A percentile compares a stretch with the other conserved stretches of the same genome.
phyloP scores from a whole-genome alignment of 495 filamentous ascomycete species.

The Oleoguttula mirabilis region DNA sequence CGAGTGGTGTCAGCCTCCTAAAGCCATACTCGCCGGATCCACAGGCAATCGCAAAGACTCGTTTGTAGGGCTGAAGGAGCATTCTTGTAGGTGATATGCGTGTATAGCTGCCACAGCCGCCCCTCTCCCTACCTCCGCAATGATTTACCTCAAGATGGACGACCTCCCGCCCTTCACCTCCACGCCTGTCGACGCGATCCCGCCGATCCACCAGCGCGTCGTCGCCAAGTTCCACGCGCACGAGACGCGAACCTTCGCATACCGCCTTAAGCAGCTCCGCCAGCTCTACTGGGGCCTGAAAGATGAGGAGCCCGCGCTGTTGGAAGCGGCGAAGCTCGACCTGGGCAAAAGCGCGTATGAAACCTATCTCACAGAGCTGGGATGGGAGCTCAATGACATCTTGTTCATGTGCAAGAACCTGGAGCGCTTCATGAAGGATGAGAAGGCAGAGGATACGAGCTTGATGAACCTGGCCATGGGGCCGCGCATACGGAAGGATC shows the following conservation, averaged over 20 bases:
- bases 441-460: slow-evolving; percentile 57
- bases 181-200: slow-evolving; percentile 56
- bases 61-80: no score
- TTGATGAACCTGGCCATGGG: slow-evolving; percentile 51
- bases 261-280: slow-evolving; percentile 70
- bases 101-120: no score
- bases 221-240: slow-evolving; percentile 59
- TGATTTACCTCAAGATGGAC: slow-evolving; percentile 16
- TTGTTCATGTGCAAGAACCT: slow-evolving; percentile 63
- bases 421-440: slow-evolving; percentile 70
- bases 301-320: slow-evolving; percentile 58
- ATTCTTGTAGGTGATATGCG: no score
- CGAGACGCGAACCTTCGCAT: slow-evolving; percentile 70
- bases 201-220: slow-evolving; percentile 42
- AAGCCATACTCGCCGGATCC: no score
- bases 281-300: slow-evolving; percentile 87
- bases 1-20: no score
- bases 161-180: slow-evolving; percentile 42
- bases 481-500: slow-evolving; percentile 78
- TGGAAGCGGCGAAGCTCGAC: slow-evolving; percentile 61
- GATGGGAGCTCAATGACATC: slow-evolving; percentile 67
- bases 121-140: no score
- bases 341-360: slow-evolving; percentile 64
- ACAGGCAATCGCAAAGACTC: no score
- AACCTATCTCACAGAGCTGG: slow-evolving; percentile 53